A percentile compares a stretch with the other conserved stretches of the same genome.
These are phyloP conservation scores for Vaccinium vitisidaea DNA, from an alignment of 148 eudicot species.

Conservation along the genomic window DNA sequence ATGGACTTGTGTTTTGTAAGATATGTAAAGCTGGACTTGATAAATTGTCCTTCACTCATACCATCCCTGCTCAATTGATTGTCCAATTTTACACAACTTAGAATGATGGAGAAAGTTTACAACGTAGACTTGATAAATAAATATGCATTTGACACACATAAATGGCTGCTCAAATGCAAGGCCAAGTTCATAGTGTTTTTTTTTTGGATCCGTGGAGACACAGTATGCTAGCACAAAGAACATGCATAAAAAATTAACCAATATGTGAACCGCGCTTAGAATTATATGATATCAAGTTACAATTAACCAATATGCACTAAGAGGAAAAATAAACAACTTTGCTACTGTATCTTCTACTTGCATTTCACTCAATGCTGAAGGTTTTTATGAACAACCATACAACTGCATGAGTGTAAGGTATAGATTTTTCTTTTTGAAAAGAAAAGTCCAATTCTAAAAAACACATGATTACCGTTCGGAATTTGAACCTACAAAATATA, in stretches of 20 bases:
- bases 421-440: neutral
- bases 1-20: too few species aligned
- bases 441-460: neutral
- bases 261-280: neutral
- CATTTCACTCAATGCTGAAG: neutral
- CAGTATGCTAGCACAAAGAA: neutral
- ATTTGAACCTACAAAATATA: constrained; percentile 54
- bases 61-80: constrained; percentile 62
- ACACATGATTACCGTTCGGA: neutral
- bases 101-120: neutral
- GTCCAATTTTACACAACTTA: constrained; percentile 6
- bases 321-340: neutral
- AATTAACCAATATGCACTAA: neutral
- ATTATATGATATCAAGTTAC: neutral
- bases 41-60: constrained; percentile 92
- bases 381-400: neutral
- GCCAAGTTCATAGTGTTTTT: too few species aligned
- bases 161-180: neutral
- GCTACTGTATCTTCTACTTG: neutral
- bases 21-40: constrained; percentile 57
- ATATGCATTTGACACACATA: neutral
- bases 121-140: neutral
- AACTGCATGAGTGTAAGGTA: neutral
- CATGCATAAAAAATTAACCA: neutral
- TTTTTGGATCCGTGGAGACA: neutral